Base-by-base conservation (phyloP, 1,139 yeast genomes). In the Geotrichum siamense region DNA sequence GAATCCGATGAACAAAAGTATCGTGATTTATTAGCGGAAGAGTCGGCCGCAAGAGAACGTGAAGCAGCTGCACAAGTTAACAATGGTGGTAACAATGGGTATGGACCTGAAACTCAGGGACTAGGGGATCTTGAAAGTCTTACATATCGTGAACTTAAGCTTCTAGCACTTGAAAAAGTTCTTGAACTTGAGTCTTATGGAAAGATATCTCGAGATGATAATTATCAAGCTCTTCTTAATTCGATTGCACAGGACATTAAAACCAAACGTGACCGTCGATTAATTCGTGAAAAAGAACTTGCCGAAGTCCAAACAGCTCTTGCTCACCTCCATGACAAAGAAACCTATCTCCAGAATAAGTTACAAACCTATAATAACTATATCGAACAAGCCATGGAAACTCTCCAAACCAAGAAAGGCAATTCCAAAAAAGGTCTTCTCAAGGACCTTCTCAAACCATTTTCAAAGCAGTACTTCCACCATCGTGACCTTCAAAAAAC, bases 211-310 rank as follows among this genome's bases (percentile, higher is more conserved):
- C 72, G 94, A 47, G 68, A 71, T 17, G 78, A 85, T 58, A 78
- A 83, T 26, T 86, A 81, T 61, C 98, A 91, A 59, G 79, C 75
- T 20, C 61, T 91, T 21, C 65, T 91, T 48, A 87, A 87, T 58
- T 86, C 83, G 50, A 82, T 91, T 50, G 95, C 95, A 0, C 66
- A 74, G 43, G 96, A 93, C 53, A 86, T 91, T 54, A 79, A 80
- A 56, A 78, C 85, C 32, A 87, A 87, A 56, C 79, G 80, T 52
- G 75, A 78, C 45, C 82, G 83, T 50, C 72, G 94, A 49, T 62
- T 74, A 13, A 69, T 74, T 29, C 70, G 94, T 22, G 70, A 71
- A 43, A 70, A 74, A 30, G 94, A 86, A 56, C 65, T 84, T 48
- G 70, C 69, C 16, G 68, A 76, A 20, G 79, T 89, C 2, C 63